Evolutionary conservation across 192 early-diverging fungal species (phyloP), one percentile per base, ranked within the genome.

Genomic region (Coemansia sp.): DNA sequence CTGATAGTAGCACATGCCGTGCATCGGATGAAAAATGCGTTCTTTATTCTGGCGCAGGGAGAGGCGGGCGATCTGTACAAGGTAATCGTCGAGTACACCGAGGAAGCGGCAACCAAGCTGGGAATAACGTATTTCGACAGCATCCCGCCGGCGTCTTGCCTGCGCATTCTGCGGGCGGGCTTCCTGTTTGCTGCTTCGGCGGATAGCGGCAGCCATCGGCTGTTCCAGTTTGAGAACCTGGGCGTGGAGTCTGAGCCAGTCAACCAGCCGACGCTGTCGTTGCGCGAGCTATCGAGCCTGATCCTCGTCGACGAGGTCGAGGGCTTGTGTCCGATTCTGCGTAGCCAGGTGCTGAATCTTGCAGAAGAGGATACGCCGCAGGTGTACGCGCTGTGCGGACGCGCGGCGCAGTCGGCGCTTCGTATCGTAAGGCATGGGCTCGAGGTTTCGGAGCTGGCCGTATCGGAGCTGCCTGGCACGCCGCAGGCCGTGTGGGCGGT

Each of bases 51-150:
- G 55, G 69, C 89, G 11, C 98, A 98, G 65, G 88, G 88, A 22
- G 96, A 98, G 50, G 84, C 88, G 29, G 98, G 98, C 42, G 96
- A 98, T 71, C 76, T 99, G 54, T 98, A 83, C 81, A 97, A 97
- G 73, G 77, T 98, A 42, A 91, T 92, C 4, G 86, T 98, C 66
- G 92, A 95, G 28, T 89, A 87, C 65, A 77, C 75, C 18, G 83
- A 78, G 3, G 83, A 83, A 22, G 8, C 64, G 48, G 89, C 87
- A 4, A 83, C 81, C 18, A 83, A 82, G 3, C 82, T 99, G 70
- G 87, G 85, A 27, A 89, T 98, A 62, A 90, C 91, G 64, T 98
- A 98, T 67, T 98, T 98, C 78, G 95, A 98, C 66, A 94, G 93
- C 6, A 83, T 99, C 3, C 88, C 94, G n/a, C 82, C 89, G 3